phyloP scores from a whole-genome alignment of 176 grass and related monocot genomes.

The Raddia distichophylla region DNA sequence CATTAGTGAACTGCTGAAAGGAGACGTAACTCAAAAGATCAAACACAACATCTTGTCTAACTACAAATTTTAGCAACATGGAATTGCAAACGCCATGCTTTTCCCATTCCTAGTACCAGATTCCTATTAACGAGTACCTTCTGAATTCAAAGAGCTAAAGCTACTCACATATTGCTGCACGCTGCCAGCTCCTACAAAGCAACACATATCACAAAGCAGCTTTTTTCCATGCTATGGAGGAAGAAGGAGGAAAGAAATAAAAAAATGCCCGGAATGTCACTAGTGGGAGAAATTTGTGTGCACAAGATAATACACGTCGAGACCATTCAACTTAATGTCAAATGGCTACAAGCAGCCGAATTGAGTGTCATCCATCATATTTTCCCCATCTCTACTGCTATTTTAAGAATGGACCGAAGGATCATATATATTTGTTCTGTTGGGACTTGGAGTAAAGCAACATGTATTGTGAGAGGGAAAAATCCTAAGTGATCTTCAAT shows the following conservation, averaged over 20 bases:
- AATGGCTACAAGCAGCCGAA: no score
- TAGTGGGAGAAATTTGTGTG: no score
- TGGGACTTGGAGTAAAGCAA: background rate
- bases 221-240: background rate
- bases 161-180: background rate
- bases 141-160: constrained; percentile 1
- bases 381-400: background rate
- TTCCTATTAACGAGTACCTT: background rate
- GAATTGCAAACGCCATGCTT: background rate
- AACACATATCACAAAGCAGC: background rate
- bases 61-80: background rate
- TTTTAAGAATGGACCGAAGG: background rate
- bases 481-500: background rate
- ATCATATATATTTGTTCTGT: background rate
- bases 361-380: no score
- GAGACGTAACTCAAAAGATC: background rate
- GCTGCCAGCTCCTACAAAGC: background rate
- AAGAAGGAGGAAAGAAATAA: no score
- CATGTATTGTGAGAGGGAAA: background rate
- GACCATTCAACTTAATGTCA: no score
- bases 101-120: background rate
- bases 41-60: background rate
- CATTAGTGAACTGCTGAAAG: background rate
- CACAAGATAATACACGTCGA: no score
- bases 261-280: no score